These are phyloP conservation scores for Exophiala oligosperma DNA, from an alignment of 2,329 filamentous ascomycete genomes.

Conservation along the genomic window DNA sequence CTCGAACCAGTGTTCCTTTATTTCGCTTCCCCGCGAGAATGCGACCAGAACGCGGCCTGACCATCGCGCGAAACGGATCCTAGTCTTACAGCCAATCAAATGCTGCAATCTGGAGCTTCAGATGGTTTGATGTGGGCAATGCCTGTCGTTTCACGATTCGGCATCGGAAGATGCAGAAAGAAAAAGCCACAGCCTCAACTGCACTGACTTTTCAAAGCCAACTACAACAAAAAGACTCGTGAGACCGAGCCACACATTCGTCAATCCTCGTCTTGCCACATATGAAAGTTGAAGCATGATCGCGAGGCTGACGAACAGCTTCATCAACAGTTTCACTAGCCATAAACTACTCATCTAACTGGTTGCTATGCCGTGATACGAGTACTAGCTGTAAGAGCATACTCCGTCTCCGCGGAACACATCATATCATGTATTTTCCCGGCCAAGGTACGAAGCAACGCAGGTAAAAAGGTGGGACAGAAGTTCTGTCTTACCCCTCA, in stretches of 20 bases:
- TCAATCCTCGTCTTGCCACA: not conserved
- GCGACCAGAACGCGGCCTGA: no score
- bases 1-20: not conserved
- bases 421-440: not conserved
- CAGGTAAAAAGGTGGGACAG: not conserved
- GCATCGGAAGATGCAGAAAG: not conserved
- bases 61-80: not conserved
- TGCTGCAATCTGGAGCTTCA: not conserved
- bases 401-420: not conserved
- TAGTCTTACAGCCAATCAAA: not conserved
- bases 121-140: not conserved
- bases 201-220: not conserved
- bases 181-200: not conserved
- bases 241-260: not conserved
- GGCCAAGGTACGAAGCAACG: not conserved
- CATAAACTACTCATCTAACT: not conserved
- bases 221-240: not conserved
- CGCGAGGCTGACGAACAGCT: not conserved
- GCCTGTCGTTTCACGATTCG: not conserved
- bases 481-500: not conserved
- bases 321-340: not conserved
- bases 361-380: not conserved
- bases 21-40: not conserved
- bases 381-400: not conserved
- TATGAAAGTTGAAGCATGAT: not conserved